Base-by-base conservation (phyloP, 768 basidiomycete genomes). In the Asterophora lycoperdoides region DNA sequence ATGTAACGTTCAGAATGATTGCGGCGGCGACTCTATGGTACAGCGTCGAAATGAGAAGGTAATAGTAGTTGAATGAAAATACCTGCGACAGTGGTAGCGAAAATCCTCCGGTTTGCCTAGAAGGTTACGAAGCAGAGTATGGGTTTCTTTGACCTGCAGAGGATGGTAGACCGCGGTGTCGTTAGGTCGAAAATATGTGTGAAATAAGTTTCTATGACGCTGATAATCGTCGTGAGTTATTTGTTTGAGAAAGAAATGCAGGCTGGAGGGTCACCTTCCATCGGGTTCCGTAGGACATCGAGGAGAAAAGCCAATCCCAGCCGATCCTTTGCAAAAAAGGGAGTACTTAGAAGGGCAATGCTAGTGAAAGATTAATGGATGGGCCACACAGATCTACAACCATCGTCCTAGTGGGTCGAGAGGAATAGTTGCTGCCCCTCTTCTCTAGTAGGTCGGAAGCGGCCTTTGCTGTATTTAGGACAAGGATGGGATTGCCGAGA, bases 361-460 rank as follows among this genome's bases (percentile, higher is more conserved):
- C 13, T 28, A n/a, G 23, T 41, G 49, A 35, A 28, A 26, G 8
- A 47, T 35, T 18, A 15, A 32, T 8, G 28, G 8, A 49, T 40
- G 4, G 35, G 41, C 60, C 69, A 41, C 48, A 77, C 75, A 76
- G 52, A 29, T 76, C 71, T 19, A 66, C 66, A 6, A 71, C 62
- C 75, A 78, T 75, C 10, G 70, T 68, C 50, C 59, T 56, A 14
- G 58, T 39, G 8, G 73, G 72, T 17, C 77, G 60, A 14, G 70
- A 74, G 14, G 76, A 76, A 54, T 76, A 79, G 3, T 64, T 71
- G 41, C 51, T 60, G 34, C 73, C 68, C 35, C 75, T 66, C 44
- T 67, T 75, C 54, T 79, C 74, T 20, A 79, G 62, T 6, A 79
- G 67, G 23, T 78, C 75, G 13, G 64, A 56, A 11, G 71, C 67